These are phyloP conservation scores for Heliamphora exappendiculata DNA, from an alignment of 148 eudicot genomes.

Conservation along the genomic window DNA sequence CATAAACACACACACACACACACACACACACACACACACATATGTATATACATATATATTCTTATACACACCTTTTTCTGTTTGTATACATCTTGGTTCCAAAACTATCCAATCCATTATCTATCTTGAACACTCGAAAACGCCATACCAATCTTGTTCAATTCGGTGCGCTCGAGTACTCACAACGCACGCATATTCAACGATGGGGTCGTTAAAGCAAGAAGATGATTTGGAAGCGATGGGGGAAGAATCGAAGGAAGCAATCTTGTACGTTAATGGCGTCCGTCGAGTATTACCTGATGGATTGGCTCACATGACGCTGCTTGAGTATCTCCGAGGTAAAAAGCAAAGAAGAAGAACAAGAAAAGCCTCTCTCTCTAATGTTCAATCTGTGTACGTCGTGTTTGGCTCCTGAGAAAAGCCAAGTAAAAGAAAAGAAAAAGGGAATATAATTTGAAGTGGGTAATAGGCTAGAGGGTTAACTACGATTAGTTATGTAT, in stretches of 20 bases:
- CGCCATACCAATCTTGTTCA: too few species aligned
- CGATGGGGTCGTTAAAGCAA: slow-evolving; percentile 74
- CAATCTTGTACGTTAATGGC: slow-evolving; percentile 74
- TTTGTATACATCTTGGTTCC: too few species aligned
- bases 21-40: too few species aligned
- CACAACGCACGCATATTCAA: background rate
- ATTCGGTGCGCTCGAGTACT: too few species aligned
- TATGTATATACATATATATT: too few species aligned
- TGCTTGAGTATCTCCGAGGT: slow-evolving; percentile 97
- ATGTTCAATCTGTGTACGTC: background rate
- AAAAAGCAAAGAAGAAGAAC: background rate
- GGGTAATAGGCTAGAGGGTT: background rate
- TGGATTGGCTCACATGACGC: slow-evolving; percentile 88
- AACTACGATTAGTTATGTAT: background rate
- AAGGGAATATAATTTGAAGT: too few species aligned
- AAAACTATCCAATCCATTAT: too few species aligned
- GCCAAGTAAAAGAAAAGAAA: background rate
- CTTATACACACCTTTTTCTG: too few species aligned
- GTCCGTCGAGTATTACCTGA: slow-evolving; percentile 74
- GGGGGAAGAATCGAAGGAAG: slow-evolving; percentile 44
- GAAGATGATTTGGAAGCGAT: slow-evolving; percentile 33
- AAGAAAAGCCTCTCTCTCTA: background rate
- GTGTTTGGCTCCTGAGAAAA: background rate
- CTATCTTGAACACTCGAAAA: too few species aligned
- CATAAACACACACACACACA: too few species aligned